Evolutionary conservation across 352 stramenopile genomes (phyloP), one percentile per base, ranked within the genome.

Genomic region (Phytophthora boehmeriae): DNA sequence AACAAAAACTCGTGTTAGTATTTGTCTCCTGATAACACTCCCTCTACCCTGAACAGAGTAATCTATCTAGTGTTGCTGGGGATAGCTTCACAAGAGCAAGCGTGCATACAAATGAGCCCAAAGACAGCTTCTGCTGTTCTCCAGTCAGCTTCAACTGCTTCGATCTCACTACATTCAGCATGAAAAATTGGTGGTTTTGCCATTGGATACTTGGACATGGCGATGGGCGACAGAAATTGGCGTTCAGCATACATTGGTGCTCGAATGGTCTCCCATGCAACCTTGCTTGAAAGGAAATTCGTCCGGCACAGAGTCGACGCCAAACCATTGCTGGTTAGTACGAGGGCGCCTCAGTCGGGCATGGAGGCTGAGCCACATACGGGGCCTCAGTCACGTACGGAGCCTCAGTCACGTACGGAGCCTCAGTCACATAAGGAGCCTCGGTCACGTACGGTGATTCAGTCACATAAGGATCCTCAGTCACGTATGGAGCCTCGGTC

Each of bases 41-140:
- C 38, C 38, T 45, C 23, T 64, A 62, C 59, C 17, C 51, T 47
- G 36, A 60, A 22, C 49, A 22, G 39, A 54, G 30, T 42, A 43
- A 57, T n/a, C 36, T 63, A 68, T 63, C 45, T 41, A 50, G 22
- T 36, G 20, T 54, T 35, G 11, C 23, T 54, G 20, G 20, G 44
- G 53, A 41, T 53, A 57, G 48, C 42, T 44, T 27, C 13, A 27
- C 54, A 60, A 53, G 19, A 17, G 28, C 8, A 44, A 60, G 56
- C 38, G 25, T 36, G 65, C 61, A 55, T 61, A 59, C 42, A 59
- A 49, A 49, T 45, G 45, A 63, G 51, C 52, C 34, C 16, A 1
- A 49, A 30, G 22, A 52, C 25, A 23, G 38, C 13, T 32, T 22
- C 48, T 46, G 36, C 43, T 43, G 17, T 41, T 44, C 49, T 66